phyloP scores from a whole-genome alignment of 2,329 filamentous ascomycete species.

The Xylariaceae sp. region DNA sequence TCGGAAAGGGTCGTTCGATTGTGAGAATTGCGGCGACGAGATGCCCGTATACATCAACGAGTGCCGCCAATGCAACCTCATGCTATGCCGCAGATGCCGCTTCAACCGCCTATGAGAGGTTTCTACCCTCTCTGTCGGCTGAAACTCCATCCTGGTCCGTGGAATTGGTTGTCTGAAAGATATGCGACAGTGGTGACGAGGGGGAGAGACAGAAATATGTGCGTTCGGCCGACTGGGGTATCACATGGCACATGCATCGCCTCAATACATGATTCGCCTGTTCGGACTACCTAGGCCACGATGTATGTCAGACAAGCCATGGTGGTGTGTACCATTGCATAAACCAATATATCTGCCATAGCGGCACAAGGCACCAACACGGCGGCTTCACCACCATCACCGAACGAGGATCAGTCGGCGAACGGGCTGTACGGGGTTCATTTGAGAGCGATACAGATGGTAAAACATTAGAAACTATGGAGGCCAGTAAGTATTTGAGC shows the following conservation, averaged over 20 bases:
- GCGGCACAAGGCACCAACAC: too few relatives aligned
- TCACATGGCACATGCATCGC: background rate
- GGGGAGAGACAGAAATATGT: background rate
- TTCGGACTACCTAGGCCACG: background rate
- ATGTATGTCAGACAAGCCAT: background rate
- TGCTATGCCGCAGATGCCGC: slow-evolving; percentile 43
- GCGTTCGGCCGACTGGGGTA: background rate
- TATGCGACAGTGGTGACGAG: background rate
- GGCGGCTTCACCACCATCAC: too few relatives aligned
- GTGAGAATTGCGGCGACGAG: slow-evolving; percentile 23
- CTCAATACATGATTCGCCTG: background rate
- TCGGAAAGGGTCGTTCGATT: slow-evolving; percentile 13
- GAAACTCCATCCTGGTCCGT: background rate
- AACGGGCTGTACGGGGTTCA: too few relatives aligned
- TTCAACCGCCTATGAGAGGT: slow-evolving; percentile 38
- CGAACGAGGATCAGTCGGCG: too few relatives aligned
- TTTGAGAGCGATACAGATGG: too few relatives aligned
- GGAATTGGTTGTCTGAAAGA: background rate
- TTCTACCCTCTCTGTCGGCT: background rate
- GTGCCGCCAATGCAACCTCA: slow-evolving; percentile 41
- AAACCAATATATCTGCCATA: too few relatives aligned
- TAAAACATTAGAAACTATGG: too few relatives aligned
- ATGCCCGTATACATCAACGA: slow-evolving; percentile 42
- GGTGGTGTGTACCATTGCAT: too few relatives aligned
- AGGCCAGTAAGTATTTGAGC: too few relatives aligned